Conservation (phyloP, 768 basidiomycete genomes). For the Phaeotremella fagi region DNA sequence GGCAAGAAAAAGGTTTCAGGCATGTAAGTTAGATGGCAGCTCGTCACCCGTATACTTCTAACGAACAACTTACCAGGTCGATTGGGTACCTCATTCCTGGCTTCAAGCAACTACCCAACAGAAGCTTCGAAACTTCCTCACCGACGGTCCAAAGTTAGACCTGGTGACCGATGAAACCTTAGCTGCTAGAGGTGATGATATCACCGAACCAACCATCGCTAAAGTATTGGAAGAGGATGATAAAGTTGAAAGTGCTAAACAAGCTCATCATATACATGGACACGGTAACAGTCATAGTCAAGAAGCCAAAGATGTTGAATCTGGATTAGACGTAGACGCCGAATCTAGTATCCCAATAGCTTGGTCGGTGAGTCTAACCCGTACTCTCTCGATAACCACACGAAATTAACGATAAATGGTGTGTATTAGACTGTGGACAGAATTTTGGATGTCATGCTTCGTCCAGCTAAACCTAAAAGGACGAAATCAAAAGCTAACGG, state of each 20-base stretch:
- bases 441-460: conserved; percentile 73
- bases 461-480: conserved; percentile 51
- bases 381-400: background rate
- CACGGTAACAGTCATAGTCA: too few relatives aligned
- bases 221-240: conserved; percentile 47
- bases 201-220: conserved; percentile 36
- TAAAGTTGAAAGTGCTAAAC: conserved; percentile 49
- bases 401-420: background rate
- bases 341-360: conserved; percentile 65
- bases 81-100: conserved; percentile 95
- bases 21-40: conserved; percentile 33
- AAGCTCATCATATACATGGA: conserved; percentile 26
- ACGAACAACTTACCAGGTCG: conserved; percentile 51
- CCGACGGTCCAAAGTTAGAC: conserved; percentile 63
- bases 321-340: conserved; percentile 58
- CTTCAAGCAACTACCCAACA: conserved; percentile 61
- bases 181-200: conserved; percentile 40
- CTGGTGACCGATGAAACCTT: conserved; percentile 53
- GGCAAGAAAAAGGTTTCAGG: conserved; percentile 71
- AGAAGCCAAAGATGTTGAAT: conserved; percentile 9
- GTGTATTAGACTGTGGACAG: conserved; percentile 66
- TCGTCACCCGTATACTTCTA: background rate
- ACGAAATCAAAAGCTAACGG: conserved; percentile 36
- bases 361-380: conserved; percentile 56
- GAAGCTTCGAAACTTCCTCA: conserved; percentile 73